phyloP scores from a whole-genome alignment of 129 eudicot genomes.

The Artemisia tridentata region DNA sequence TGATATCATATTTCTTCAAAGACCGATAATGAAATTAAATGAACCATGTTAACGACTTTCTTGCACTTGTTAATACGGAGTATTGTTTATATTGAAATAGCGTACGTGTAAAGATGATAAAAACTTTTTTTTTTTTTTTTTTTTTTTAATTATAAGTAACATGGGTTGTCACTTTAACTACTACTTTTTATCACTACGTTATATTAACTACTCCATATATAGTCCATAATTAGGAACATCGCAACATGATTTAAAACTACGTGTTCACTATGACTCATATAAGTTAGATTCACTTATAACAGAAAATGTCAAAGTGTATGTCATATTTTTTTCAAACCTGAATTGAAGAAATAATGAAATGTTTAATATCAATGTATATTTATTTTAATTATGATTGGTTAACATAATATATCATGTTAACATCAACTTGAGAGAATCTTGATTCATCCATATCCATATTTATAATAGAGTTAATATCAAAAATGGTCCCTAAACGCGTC shows the following conservation, averaged over 20 bases:
- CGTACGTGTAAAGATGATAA: slow-evolving; percentile 30
- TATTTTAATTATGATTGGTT: too few species aligned
- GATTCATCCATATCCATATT: too few species aligned
- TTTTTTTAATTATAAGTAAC: slow-evolving; percentile 28
- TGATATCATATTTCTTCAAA: too few species aligned
- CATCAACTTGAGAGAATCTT: too few species aligned
- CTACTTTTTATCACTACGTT: slow-evolving; percentile 7
- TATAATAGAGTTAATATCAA: too few species aligned
- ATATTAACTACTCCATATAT: slow-evolving; percentile 17
- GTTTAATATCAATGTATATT: too few species aligned
- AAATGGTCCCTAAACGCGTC: too few species aligned
- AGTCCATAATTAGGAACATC: neutral
- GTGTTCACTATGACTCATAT: neutral
- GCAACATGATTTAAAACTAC: neutral
- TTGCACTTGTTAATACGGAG: neutral
- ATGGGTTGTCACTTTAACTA: slow-evolving; percentile 23
- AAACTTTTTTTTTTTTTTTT: slow-evolving; percentile 3
- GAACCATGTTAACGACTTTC: neutral
- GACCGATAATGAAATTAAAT: too few species aligned
- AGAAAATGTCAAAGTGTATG: too few species aligned
- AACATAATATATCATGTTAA: too few species aligned
- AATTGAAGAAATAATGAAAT: too few species aligned
- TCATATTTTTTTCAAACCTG: too few species aligned
- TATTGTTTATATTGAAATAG: neutral
- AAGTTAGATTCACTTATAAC: neutral